Base-by-base conservation (phyloP, 2,329 filamentous ascomycete genomes). In the Amesomyces nigricolor region DNA sequence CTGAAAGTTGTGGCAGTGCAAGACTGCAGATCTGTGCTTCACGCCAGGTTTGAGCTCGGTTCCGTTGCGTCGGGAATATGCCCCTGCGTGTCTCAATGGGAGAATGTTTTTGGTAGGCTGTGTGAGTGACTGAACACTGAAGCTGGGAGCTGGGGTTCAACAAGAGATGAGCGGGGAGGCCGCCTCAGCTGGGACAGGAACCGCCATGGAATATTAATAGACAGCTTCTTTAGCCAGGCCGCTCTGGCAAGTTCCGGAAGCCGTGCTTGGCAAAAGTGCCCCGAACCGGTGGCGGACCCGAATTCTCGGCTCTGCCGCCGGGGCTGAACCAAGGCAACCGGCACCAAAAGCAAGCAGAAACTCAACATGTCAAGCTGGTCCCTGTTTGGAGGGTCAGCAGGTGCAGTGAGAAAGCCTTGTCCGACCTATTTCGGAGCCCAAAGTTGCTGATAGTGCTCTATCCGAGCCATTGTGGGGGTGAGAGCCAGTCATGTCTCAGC, bases 401-500 rank as follows among this genome's bases (percentile, higher is more conserved):
- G 5, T 29, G 47, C 56, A 54, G 47, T 53, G 14, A 53, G 38
- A 51, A 13, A 52, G 55, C 58, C 55, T 45, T 58, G 47, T 53
- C 39, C 35, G 10, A 40, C 46, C 46, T 46, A 35, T 32, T 45
- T 56, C 17, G 47, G 43, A 16, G 14, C 8, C n/a, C 22, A 51
- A 30, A 44, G 26, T 44, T 51, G 39, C 51, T 58, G 46, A 35
- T 44, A 48, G 37, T 38, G 29, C 30, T 38, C 43, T 37, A 50
- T 56, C 32, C 37, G 49, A 43, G 47, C 35, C 35, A 14, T 35
- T 37, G 56, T 51, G 49, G 57, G 50, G 49, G 19, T 10, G 10
- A 49, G 46, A 44, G 47, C 16, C 51, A 49, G 39, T 54, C 49
- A 57, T 58, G 62, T 63, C 62, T 63, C 62, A 63, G 56, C 58